Conservation (phyloP, 192 early-diverging fungal genomes). For the Backusella australiensis region DNA sequence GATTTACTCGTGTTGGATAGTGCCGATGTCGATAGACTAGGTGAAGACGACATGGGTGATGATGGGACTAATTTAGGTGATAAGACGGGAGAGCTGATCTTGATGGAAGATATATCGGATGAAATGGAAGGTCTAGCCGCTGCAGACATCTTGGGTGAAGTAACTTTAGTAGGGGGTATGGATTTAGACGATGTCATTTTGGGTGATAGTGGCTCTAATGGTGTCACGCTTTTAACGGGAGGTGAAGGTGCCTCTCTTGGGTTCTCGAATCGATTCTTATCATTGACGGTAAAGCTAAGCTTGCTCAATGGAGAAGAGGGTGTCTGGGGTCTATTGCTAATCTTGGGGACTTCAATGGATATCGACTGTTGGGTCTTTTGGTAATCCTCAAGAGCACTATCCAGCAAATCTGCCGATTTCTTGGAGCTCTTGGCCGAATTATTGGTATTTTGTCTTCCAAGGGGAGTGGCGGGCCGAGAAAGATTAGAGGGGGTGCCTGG, state of each 20-base stretch:
- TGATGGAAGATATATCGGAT: slow-evolving; percentile 16
- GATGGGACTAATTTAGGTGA: background rate
- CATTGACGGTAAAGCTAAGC: background rate
- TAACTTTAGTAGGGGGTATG: slow-evolving; percentile 13
- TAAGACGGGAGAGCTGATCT: slow-evolving; percentile 16
- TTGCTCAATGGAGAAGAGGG: slow-evolving; percentile 13
- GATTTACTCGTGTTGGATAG: background rate
- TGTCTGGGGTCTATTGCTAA: background rate
- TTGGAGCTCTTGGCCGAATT: background rate
- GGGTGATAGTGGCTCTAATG: slow-evolving; percentile 14
- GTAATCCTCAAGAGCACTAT: background rate
- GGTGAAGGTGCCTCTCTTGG: slow-evolving; percentile 16
- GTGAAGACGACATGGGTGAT: slow-evolving; percentile 4
- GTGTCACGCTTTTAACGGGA: background rate
- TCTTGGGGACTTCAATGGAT: slow-evolving; percentile 8
- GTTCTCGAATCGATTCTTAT: slow-evolving; percentile 31
- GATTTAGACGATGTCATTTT: slow-evolving; percentile 13
- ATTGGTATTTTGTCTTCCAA: background rate
- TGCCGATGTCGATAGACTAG: background rate
- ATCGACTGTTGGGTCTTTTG: background rate
- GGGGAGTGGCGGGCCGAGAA: background rate
- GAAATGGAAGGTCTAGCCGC: slow-evolving; percentile 18
- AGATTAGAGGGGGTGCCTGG: slow-evolving; percentile 3
- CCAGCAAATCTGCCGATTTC: background rate
- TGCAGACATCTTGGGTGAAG: slow-evolving; percentile 28